phyloP scores from a whole-genome alignment of 169 alveolate genomes.

The Perkinsus marinus region DNA sequence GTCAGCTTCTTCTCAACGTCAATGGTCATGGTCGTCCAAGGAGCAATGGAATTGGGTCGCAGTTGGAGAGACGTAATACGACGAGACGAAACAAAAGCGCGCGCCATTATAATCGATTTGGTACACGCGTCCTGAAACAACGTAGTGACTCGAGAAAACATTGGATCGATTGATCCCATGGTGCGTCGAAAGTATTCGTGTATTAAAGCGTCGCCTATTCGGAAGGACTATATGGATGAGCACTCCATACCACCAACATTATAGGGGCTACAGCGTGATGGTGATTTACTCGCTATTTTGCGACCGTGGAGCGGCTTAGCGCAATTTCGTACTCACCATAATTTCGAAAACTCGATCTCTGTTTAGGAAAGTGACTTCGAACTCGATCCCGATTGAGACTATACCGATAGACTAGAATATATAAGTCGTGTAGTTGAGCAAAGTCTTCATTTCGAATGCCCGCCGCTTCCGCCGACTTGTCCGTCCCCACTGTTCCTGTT shows the following conservation, averaged over 20 bases:
- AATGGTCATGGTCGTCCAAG: background rate
- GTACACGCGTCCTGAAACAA: too few relatives aligned
- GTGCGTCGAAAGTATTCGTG: too few relatives aligned
- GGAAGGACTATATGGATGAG: too few relatives aligned
- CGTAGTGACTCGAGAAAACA: too few relatives aligned
- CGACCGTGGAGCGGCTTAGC: background rate
- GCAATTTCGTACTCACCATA: background rate
- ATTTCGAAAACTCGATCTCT: too few relatives aligned
- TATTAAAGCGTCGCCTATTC: too few relatives aligned
- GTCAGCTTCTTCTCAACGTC: background rate
- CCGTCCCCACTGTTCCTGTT: conserved; percentile 20
- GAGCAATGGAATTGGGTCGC: background rate
- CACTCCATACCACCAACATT: too few relatives aligned
- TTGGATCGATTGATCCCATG: too few relatives aligned
- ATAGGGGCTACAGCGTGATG: background rate
- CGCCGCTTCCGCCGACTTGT: background rate
- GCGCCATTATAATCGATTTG: background rate
- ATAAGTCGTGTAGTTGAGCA: too few relatives aligned
- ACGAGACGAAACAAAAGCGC: background rate
- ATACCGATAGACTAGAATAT: too few relatives aligned
- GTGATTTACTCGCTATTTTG: background rate
- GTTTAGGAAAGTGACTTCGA: too few relatives aligned
- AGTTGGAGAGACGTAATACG: background rate
- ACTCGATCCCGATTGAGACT: too few relatives aligned
- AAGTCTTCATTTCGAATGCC: background rate